Evolutionary conservation across 495 filamentous ascomycete species (phyloP).

Genomic region (Lindgomyces ingoldianus): DNA sequence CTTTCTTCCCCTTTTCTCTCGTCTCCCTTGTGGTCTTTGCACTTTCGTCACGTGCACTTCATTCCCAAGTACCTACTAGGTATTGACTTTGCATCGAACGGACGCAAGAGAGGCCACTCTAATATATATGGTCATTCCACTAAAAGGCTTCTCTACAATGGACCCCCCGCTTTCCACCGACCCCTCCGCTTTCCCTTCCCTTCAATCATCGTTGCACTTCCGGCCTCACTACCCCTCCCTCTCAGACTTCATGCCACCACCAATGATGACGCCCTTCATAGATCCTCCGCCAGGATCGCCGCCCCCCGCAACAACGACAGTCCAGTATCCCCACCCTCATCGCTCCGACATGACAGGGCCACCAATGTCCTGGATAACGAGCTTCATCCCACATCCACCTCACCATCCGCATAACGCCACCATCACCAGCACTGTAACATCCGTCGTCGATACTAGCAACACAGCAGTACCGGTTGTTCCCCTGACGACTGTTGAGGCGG

Average conservation of each 20-base stretch:
- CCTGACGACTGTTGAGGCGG: background rate
- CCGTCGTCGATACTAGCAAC: background rate
- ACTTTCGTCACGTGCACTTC: background rate
- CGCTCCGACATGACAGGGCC: background rate
- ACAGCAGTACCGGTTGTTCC: background rate
- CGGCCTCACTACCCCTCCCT: background rate
- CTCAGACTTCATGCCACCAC: background rate
- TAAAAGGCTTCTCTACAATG: background rate
- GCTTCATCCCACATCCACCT: slow-evolving; percentile 3
- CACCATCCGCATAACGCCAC: background rate
- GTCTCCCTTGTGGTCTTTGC: background rate
- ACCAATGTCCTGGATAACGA: slow-evolving; percentile 4
- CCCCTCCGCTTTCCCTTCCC: background rate
- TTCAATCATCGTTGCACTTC: slow-evolving; percentile 4
- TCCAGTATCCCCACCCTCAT: background rate
- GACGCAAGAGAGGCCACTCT: background rate
- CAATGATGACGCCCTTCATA: background rate
- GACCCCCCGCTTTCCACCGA: background rate
- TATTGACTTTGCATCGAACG: background rate
- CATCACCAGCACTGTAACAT: background rate
- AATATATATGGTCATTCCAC: background rate
- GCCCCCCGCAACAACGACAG: background rate
- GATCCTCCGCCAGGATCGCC: background rate
- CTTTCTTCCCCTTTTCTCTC: background rate
- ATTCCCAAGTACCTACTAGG: too few relatives aligned